These are phyloP conservation scores for Cyclotella sp. DNA, from an alignment of 108 stramenopile species.

Conservation along the genomic window DNA sequence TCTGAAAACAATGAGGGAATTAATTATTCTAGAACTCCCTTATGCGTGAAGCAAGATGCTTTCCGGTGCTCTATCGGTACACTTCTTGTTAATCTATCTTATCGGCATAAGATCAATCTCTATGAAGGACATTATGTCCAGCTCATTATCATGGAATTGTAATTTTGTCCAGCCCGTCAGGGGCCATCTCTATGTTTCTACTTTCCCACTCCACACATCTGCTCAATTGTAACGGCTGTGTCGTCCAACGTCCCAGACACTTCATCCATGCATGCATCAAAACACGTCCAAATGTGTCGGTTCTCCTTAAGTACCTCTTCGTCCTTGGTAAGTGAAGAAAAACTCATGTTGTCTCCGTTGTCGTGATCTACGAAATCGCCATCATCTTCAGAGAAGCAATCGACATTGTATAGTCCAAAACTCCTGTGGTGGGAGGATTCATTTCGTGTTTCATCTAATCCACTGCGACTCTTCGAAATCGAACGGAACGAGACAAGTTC, in stretches of 20 bases:
- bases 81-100: no score
- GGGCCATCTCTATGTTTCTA: not conserved
- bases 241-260: conserved; percentile 8
- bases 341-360: conserved; percentile 6
- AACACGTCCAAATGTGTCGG: conserved; percentile 6
- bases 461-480: not conserved
- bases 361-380: not conserved
- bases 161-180: not conserved
- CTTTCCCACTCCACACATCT: not conserved
- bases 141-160: no score
- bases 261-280: conserved; percentile 18
- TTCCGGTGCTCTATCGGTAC: no score
- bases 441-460: not conserved
- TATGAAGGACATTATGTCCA: no score
- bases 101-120: no score
- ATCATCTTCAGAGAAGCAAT: conserved; percentile 11
- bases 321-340: not conserved
- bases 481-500: conserved; percentile 8
- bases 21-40: no score
- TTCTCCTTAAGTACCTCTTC: not conserved
- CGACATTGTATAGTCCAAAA: not conserved
- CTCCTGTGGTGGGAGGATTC: conserved; percentile 1
- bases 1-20: no score
- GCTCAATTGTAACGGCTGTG: conserved; percentile 6
- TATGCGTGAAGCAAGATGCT: no score